Conservation (phyloP, 2,329 filamentous ascomycete genomes). For the Phialophora verrucosa region DNA sequence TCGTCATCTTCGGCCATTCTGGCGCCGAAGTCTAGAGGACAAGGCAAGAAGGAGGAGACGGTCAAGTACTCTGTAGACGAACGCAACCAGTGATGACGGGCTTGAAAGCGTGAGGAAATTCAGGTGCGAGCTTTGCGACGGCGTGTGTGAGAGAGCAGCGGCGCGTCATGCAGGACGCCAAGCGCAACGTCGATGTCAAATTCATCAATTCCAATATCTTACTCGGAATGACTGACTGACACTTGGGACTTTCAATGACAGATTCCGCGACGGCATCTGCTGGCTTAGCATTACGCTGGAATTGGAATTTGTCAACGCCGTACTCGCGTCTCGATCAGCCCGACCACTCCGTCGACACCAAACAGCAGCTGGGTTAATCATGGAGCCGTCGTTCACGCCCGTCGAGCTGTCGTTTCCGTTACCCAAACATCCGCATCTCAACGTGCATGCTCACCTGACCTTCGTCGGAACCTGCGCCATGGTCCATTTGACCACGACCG, state of each 20-base stretch:
- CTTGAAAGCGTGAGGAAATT: neutral
- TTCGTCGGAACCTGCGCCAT: constrained; percentile 59
- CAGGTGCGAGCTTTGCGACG: neutral
- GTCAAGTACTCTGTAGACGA: neutral
- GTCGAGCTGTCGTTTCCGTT: constrained; percentile 64
- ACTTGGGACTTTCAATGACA: neutral
- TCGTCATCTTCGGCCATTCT: constrained; percentile 16
- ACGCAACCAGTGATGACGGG: neutral
- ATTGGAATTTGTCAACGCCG: neutral
- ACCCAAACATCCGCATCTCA: constrained; percentile 62
- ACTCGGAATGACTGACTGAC: neutral
- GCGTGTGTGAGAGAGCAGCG: neutral
- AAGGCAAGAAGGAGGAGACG: neutral
- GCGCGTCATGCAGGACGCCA: neutral
- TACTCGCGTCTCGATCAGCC: neutral
- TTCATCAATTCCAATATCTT: neutral
- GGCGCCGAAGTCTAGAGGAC: neutral
- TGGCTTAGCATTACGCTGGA: neutral
- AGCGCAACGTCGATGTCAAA: neutral
- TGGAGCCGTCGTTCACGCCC: constrained; percentile 48
- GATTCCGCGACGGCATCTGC: neutral
- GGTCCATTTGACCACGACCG: constrained; percentile 63
- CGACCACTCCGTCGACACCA: neutral
- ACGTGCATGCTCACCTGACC: constrained; percentile 64
- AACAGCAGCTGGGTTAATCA: constrained; percentile 7